Percentiles rank a stretch among this genome's conserved stretches.
Evolutionary conservation across 176 grass and related monocot species (phyloP).

Genomic region (Triticum turgidum): DNA sequence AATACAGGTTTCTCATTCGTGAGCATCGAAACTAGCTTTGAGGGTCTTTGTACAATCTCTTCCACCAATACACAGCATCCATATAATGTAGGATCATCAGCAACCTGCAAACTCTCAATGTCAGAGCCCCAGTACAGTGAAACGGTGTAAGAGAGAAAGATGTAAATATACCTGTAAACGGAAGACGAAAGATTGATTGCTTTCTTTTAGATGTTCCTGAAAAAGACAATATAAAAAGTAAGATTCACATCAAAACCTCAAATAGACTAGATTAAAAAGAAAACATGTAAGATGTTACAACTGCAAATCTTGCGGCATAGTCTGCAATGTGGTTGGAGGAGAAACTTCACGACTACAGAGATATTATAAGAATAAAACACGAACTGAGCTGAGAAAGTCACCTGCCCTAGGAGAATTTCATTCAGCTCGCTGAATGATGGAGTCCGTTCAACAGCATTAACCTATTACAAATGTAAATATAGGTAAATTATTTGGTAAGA

Average conservation of each 20-base stretch:
- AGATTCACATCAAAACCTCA: conserved; percentile 18
- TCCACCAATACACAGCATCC: conserved; percentile 97
- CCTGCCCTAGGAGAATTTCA: conserved; percentile 97
- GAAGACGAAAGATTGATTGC: conserved; percentile 95
- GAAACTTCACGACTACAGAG: not conserved
- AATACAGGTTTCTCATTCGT: conserved; percentile 47
- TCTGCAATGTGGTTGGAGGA: conserved; percentile 5
- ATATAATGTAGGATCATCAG: conserved; percentile 93
- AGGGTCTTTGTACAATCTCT: conserved; percentile 90
- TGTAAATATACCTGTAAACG: conserved; percentile 81
- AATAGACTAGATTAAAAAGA: conserved; percentile 16
- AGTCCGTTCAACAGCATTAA: conserved; percentile 92
- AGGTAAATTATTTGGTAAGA: conserved; percentile 13
- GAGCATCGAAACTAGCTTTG: conserved; percentile 90
- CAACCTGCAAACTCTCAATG: conserved; percentile 56
- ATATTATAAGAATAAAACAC: conserved; percentile 12
- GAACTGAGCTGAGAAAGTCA: conserved; percentile 38
- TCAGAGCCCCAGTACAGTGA: conserved; percentile 28
- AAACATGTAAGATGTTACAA: not conserved
- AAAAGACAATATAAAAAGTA: conserved; percentile 26
- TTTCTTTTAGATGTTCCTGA: conserved; percentile 98
- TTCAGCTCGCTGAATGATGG: conserved; percentile 97
- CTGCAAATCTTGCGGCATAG: conserved; percentile 5
- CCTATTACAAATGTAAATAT: conserved; percentile 51
- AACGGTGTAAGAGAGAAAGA: conserved; percentile 13